Evolutionary conservation across 164 flowering plant genomes (phyloP), one percentile per base, ranked within the genome.

Genomic region (Stephania yunnanensis): DNA sequence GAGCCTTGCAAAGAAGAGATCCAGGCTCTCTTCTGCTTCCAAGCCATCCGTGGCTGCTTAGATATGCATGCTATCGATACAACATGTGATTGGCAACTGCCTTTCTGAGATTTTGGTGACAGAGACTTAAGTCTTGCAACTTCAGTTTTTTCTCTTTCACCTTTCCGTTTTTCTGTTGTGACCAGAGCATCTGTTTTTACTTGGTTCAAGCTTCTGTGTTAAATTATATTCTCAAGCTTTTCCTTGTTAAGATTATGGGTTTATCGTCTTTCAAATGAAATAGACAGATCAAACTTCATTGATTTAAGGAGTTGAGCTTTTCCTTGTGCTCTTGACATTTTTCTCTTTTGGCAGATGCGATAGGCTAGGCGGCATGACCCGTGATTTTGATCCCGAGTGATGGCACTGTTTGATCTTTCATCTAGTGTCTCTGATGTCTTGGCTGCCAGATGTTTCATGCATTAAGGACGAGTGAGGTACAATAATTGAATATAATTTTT

Each of bases 1-100:
- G 83, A 87, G 89, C 78, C 79, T 87, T 67, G 92, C 90, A 46
- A 89, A 87, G 85, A 86, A 78, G 78, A 86, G 90, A 73, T 89
- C 89, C 73, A 81, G 86, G 75, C 87, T 89, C 46, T 89, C 89
- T 74, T 81, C 86, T 71, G 90, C 87, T 36, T 82, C 91, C 1
- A 88, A 87, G 85, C 88, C 88, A 69, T 87, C 89, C 22, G 25
- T 82, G 78, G 86, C 82, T 10, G 89, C 89, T 64, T 88, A 85
- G 77, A 46, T 69, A 12, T 68, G 55, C 12, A 19, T 71, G 64
- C 64, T 15, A 2, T 15, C 6, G 64, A 50, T 19, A 13, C 6
- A 12, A 58, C 19, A 58, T 58, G 64, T 12, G 7, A 58, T 19
- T 4, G 64, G 64, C 19, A 12, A 58, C 5, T 15, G 64, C 64